phyloP scores from a whole-genome alignment of 192 early-diverging fungal species.

The Jimgerdemannia flammicorona region DNA sequence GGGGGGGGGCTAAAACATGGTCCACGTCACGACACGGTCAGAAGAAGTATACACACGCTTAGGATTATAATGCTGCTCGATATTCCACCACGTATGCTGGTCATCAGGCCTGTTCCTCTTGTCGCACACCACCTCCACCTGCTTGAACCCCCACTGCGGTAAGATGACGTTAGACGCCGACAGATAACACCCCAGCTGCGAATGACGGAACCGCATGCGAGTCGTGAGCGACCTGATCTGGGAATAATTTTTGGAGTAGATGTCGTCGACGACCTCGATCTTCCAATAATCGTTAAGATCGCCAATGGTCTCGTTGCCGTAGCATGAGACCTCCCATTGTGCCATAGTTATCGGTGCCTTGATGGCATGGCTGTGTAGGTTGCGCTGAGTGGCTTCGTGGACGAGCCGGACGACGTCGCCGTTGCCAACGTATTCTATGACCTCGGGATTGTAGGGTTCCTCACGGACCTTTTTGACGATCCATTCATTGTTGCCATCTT shows the following conservation, averaged over 20 bases:
- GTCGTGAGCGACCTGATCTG: constrained; percentile 74
- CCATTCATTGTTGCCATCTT: constrained; percentile 95
- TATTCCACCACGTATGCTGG: constrained; percentile 86
- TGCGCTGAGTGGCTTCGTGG: constrained; percentile 65
- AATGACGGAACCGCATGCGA: constrained; percentile 77
- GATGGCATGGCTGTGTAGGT: constrained; percentile 85
- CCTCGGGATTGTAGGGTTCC: constrained; percentile 16
- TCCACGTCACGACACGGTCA: neutral
- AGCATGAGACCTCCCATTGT: constrained; percentile 88
- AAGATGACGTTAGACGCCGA: constrained; percentile 69
- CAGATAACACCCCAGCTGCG: constrained; percentile 68
- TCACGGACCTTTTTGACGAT: constrained; percentile 59
- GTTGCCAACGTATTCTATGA: constrained; percentile 60
- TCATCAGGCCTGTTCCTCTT: constrained; percentile 51
- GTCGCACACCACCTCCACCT: constrained; percentile 90
- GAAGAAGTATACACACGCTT: constrained; percentile 41
- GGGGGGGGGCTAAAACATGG: neutral
- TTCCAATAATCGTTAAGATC: constrained; percentile 93
- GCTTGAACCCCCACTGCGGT: constrained; percentile 96
- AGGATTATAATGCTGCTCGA: constrained; percentile 83
- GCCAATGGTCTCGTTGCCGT: constrained; percentile 68
- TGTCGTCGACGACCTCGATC: constrained; percentile 76
- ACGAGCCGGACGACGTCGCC: constrained; percentile 82
- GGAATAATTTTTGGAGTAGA: constrained; percentile 34
- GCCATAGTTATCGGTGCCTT: constrained; percentile 68